Evolutionary conservation across 192 early-diverging fungal genomes (phyloP), one percentile per base, ranked within the genome.

Genomic region (Coemansia guatemalensis): DNA sequence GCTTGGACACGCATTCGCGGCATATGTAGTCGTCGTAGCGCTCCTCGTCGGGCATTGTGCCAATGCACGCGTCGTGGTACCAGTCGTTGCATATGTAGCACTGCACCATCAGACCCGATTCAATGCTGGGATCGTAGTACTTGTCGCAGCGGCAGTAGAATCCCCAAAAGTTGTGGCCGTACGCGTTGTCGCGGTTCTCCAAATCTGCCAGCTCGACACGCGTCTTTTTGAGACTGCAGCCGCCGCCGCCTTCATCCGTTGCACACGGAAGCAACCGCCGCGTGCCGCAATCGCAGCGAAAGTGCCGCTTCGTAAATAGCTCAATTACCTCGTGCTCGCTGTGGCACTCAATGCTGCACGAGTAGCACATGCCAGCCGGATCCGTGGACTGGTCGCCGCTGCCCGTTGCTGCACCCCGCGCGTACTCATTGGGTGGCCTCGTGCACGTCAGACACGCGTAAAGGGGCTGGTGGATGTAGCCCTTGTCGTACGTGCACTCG

Each of bases 271-370:
- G 30, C 29, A 81, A 53, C 49, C 72, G 62, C 44, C 48, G 67
- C 0, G 89, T 88, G 6, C 93, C 95, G 55, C 95, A 98, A 77
- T 96, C 93, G 73, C 95, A 98, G 14, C 89, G 83, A 69, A 97
- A 97, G 58, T 79, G 64, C 2, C 94, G 79, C 56, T 94, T 93
- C 6, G 87, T 84, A 68, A 94, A 94, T 52, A 96, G 72, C 72
- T 98, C 94, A 35, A 93, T 82, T 12, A 95, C 75, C 8, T 95
- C 85, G 72, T 94, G 92, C 44, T 82, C 87, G 8, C 84, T 62
- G 65, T 91, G 89, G 63, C 89, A 92, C 29, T 87, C 81, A 44
- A 93, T 91, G 56, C 88, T 89, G 58, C 91, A 93, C 26, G 87
- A 86, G 68, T 91, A 91, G 68, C 91, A 91, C 69, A 88, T 84